Evolutionary conservation across 495 filamentous ascomycete genomes (phyloP).

Genomic region (Xeromyces bisporus): DNA sequence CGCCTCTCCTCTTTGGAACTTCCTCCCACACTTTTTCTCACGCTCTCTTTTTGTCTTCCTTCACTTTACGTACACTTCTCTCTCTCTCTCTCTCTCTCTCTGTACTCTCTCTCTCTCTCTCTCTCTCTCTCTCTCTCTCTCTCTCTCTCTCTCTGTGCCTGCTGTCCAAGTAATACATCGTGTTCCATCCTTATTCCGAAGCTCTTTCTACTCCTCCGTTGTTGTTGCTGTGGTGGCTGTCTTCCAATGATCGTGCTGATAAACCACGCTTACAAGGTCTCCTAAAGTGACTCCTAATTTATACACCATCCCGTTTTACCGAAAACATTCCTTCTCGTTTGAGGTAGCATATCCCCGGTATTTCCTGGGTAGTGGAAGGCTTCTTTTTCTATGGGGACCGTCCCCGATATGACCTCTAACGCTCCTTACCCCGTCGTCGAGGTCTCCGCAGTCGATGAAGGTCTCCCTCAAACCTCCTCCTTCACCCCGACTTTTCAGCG

Average conservation of each 20-base stretch:
- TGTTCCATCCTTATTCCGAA: no score
- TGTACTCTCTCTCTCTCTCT: slow-evolving; percentile 7
- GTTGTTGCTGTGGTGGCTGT: no score
- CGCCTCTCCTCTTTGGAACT: slow-evolving; percentile 2
- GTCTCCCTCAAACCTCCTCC: slow-evolving; percentile 10
- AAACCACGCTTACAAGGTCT: no score
- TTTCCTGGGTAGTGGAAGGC: no score
- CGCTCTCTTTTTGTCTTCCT: slow-evolving; percentile 10
- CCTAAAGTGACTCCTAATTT: no score
- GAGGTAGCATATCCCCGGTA: no score
- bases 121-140: slow-evolving; percentile 7
- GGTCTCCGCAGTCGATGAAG: slow-evolving; percentile 5
- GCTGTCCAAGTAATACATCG: no score
- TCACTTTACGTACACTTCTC: slow-evolving; percentile 4
- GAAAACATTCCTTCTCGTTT: no score
- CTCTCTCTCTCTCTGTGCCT: slow-evolving; percentile 2
- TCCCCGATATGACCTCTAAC: slow-evolving; percentile 9
- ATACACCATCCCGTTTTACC: no score
- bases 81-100: no score
- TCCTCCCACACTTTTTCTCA: slow-evolving; percentile 13
- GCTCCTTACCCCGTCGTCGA: slow-evolving; percentile 5
- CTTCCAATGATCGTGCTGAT: no score
- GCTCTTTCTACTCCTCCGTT: no score
- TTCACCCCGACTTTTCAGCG: not conserved
- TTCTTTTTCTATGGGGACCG: not conserved